These are phyloP conservation scores for Aspergillus texensis DNA, from an alignment of 2,329 filamentous ascomycete genomes.

Conservation along the genomic window DNA sequence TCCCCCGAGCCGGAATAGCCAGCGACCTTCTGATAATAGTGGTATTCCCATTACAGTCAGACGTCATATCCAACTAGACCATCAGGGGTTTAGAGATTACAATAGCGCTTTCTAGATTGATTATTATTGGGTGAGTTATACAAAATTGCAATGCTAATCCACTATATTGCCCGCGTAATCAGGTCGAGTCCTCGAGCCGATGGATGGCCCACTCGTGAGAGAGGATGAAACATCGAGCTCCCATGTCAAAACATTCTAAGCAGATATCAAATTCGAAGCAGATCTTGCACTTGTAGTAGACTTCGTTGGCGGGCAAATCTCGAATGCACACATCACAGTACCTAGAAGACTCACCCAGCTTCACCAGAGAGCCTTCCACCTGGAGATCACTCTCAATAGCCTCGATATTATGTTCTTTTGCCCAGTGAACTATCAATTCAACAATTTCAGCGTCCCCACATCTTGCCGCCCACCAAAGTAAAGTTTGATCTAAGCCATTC, in stretches of 20 bases:
- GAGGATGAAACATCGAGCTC: neutral
- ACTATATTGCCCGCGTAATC: too few species aligned
- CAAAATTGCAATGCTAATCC: too few species aligned
- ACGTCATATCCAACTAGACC: too few species aligned
- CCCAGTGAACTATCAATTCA: fast-evolving
- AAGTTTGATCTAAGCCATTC: neutral
- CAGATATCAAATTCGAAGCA: neutral
- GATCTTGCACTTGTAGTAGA: neutral
- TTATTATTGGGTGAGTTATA: too few species aligned
- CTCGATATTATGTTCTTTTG: neutral
- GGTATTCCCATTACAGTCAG: too few species aligned
- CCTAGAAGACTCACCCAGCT: too few species aligned
- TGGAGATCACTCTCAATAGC: neutral
- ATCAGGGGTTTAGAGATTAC: too few species aligned
- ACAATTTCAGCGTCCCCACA: neutral
- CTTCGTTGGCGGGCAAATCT: neutral
- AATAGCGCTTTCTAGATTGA: too few species aligned
- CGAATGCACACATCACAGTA: neutral
- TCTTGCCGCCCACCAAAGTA: neutral
- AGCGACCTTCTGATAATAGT: too few species aligned
- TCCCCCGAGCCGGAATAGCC: too few species aligned
- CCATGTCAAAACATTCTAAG: neutral
- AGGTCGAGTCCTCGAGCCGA: neutral
- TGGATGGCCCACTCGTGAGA: neutral
- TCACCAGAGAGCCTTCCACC: neutral